Evolutionary conservation across 139 green algal species (phyloP).

Genomic region (Gonium pectorale): DNA sequence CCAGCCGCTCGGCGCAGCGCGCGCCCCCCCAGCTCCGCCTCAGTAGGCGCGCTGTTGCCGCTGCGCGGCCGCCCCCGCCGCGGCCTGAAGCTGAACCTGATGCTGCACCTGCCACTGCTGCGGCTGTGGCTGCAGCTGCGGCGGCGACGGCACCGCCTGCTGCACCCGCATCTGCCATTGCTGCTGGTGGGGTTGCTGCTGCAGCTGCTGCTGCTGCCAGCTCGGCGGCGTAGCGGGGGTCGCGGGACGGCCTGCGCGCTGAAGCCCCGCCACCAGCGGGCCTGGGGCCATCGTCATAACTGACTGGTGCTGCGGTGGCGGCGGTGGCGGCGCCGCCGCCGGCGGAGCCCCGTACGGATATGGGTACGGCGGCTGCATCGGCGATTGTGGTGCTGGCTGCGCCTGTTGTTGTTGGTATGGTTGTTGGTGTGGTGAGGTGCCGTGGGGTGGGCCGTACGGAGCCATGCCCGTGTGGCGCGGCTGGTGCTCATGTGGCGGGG

Average conservation of each 20-base stretch:
- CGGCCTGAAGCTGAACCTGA: neutral
- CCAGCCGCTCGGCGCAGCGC: no score
- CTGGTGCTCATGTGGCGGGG: neutral
- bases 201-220: neutral
- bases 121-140: neutral
- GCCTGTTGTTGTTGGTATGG: neutral
- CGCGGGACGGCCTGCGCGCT: no score
- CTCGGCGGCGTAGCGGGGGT: no score
- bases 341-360: neutral
- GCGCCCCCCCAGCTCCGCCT: no score
- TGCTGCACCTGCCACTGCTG: neutral
- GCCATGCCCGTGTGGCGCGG: neutral
- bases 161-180: neutral
- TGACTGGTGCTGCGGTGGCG: neutral
- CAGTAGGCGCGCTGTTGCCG: no score
- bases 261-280: no score
- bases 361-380: neutral
- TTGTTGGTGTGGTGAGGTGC: neutral
- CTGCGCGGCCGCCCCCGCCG: no score
- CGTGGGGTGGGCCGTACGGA: neutral
- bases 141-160: neutral
- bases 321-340: neutral
- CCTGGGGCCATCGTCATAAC: neutral
- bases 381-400: neutral
- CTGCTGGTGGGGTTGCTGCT: neutral